phyloP scores from a whole-genome alignment of 192 early-diverging fungal species.

The Podila minutissima region DNA sequence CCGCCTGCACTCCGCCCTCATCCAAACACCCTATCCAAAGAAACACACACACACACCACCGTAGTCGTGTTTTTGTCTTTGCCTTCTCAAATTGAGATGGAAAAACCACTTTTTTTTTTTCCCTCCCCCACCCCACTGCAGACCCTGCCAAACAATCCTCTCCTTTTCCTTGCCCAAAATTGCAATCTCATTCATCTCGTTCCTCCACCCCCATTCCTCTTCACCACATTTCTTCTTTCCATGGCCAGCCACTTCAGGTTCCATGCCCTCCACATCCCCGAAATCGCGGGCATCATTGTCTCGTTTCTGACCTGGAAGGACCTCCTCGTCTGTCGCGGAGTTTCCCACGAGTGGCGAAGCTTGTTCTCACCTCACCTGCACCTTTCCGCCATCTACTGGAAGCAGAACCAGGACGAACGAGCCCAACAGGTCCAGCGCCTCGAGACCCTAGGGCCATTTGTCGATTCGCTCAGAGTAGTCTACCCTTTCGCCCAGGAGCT shows the following conservation, averaged over 20 bases:
- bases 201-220: too few species aligned
- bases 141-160: too few species aligned
- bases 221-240: too few species aligned
- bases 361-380: not conserved
- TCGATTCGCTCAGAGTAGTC: not conserved
- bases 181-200: too few species aligned
- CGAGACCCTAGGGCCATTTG: not conserved
- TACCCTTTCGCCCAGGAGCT: not conserved
- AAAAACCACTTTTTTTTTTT: too few species aligned
- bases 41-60: too few species aligned
- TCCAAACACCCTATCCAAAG: too few species aligned
- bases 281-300: conserved; percentile 1
- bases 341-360: not conserved
- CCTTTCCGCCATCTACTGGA: not conserved
- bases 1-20: too few species aligned
- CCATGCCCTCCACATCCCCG: conserved; percentile 1
- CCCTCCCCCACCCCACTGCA: too few species aligned
- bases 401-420: not conserved
- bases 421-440: not conserved
- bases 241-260: not conserved
- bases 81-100: too few species aligned
- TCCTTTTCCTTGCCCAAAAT: too few species aligned
- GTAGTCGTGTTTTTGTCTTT: too few species aligned
- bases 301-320: conserved; percentile 1
- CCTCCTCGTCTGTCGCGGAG: not conserved